These are phyloP conservation scores for Ramichloridium luteum DNA, from an alignment of 2,329 filamentous ascomycete species.

Conservation along the genomic window DNA sequence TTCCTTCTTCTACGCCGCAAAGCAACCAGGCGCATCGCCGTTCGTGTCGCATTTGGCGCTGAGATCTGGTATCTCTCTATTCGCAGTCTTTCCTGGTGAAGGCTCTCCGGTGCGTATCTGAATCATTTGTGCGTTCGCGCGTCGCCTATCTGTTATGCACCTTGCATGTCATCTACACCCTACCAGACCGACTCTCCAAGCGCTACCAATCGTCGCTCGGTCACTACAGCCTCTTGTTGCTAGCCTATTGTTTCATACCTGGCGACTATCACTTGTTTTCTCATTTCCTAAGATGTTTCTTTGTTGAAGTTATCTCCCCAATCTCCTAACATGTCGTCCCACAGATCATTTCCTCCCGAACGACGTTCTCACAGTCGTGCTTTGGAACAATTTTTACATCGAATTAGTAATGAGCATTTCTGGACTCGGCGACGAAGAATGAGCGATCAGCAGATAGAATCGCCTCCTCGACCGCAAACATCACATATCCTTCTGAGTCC, in stretches of 20 bases:
- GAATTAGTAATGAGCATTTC: too few species aligned
- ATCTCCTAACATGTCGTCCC: constrained; percentile 16
- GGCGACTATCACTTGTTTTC: neutral
- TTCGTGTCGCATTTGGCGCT: constrained; percentile 20
- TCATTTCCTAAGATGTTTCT: neutral
- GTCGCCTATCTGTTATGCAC: neutral
- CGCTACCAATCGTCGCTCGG: too few species aligned
- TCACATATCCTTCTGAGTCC: constrained; percentile 7
- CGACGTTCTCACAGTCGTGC: too few species aligned
- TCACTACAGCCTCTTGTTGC: too few species aligned
- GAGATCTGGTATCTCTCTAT: constrained; percentile 24
- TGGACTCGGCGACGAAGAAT: too few species aligned
- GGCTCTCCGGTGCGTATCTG: constrained; percentile 21
- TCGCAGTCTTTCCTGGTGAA: constrained; percentile 23
- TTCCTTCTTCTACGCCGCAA: too few species aligned
- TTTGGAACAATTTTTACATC: too few species aligned
- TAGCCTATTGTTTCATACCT: neutral
- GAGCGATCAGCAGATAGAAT: constrained; percentile 14
- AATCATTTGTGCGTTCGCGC: too few species aligned
- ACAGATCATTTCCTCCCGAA: constrained; percentile 19
- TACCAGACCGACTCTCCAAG: too few species aligned
- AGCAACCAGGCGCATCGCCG: constrained; percentile 16
- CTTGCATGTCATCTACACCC: constrained; percentile 3
- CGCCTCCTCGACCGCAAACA: constrained; percentile 13
- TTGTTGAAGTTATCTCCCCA: neutral